Evolutionary conservation across 75 land plant species (phyloP), one percentile per base, ranked within the genome.

Genomic region (Larix kaempferi): DNA sequence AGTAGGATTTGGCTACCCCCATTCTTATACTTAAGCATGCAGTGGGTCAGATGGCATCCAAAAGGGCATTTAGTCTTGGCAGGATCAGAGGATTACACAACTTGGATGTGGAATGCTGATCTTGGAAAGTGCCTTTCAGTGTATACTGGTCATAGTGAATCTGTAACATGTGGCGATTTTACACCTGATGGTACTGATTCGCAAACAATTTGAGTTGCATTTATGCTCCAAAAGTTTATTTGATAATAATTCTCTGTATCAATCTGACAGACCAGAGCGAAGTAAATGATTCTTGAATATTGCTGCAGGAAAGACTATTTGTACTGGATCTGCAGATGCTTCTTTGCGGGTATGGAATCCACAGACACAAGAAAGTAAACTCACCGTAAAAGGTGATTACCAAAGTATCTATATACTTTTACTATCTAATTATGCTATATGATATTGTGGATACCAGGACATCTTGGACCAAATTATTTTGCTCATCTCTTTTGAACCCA

Each of bases 41-140:
- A 96, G 99, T 96, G 98, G 98, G 60, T 96, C 59, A 91, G 78
- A 78, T 96, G 99, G 99, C 99, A 96, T 86, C 99, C 95, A 57
- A 89, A 84, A 82, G 99, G 99, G 57, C 89, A 92, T 78, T n/a
- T 94, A 60, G 76, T 94, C 11, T 89, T 96, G 79, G 99, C 95
- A 35, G 99, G 99, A 60, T 94, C 98, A 77, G 93, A 94, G 80
- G 98, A 96, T 85, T 82, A 76, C 56, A 90, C 82, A 74, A 87
- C 82, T 52, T 94, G 95, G 95, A 89, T 96, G 98, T 96, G 98
- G 99, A 96, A 94, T 88, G 93, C 95, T 59, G 98, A 94, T 75
- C 89, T 57, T 75, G 85, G 81, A 72, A 80, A 78, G 10, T 92
- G 78, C 59, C 83, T 94, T n/a, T 86, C 84, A 57, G 88, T 88